Percentiles rank a stretch among this genome's conserved stretches.
Conservation (phyloP, 2,329 filamentous ascomycete species). For the Epichloe elymi region DNA sequence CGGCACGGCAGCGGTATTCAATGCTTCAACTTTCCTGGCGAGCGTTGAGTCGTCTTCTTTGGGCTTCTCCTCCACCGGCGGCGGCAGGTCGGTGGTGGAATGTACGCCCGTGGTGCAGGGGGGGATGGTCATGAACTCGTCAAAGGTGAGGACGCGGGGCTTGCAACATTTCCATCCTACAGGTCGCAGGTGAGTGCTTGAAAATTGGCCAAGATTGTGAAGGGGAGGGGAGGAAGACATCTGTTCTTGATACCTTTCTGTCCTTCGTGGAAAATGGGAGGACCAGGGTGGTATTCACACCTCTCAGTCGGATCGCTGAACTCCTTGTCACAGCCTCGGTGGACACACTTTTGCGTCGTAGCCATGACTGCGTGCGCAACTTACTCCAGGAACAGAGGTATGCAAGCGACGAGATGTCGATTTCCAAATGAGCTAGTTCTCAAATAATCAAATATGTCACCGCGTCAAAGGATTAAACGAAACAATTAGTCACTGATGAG, state of each 20-base stretch:
- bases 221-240: neutral
- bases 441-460: neutral
- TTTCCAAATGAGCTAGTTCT: neutral
- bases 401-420: neutral
- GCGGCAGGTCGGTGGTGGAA: constrained; percentile 66
- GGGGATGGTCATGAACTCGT: constrained; percentile 88
- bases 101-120: constrained; percentile 91
- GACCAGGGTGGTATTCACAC: constrained; percentile 86
- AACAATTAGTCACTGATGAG: neutral
- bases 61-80: constrained; percentile 46
- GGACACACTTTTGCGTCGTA: constrained; percentile 81
- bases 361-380: constrained; percentile 4
- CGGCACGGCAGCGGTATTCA: constrained; percentile 25
- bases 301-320: constrained; percentile 72
- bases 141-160: constrained; percentile 88
- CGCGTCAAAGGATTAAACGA: neutral
- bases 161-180: constrained; percentile 99
- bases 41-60: constrained; percentile 28
- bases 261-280: constrained; percentile 92
- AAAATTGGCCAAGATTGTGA: no score
- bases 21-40: constrained; percentile 38
- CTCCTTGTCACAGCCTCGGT: constrained; percentile 86
- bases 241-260: constrained; percentile 64
- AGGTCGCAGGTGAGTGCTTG: no score
- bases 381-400: neutral